These are phyloP conservation scores for Aspergillus neotritici DNA, from an alignment of 2,329 filamentous ascomycete genomes.

Conservation along the genomic window DNA sequence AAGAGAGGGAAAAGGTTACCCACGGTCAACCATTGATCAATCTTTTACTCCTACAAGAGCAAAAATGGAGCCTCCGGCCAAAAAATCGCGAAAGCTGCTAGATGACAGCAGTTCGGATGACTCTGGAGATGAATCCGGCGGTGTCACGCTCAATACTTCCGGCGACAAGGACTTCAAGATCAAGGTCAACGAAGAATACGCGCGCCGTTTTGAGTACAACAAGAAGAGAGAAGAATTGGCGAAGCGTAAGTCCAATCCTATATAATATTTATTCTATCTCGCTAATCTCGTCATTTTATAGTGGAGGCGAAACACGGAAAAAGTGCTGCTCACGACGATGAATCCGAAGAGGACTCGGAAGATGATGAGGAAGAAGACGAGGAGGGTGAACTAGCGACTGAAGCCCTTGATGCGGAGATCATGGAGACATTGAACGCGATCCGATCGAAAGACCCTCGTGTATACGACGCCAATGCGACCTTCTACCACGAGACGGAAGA, in stretches of 20 bases:
- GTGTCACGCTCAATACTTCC: slow-evolving; percentile 29
- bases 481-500: slow-evolving; percentile 69
- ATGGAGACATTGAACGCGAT: slow-evolving; percentile 82
- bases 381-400: slow-evolving; percentile 77
- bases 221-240: slow-evolving; percentile 90
- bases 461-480: slow-evolving; percentile 73
- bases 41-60: background rate
- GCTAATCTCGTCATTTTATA: slow-evolving; percentile 29
- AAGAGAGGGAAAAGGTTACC: slow-evolving; percentile 1
- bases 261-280: background rate
- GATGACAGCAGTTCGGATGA: slow-evolving; percentile 39
- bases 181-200: slow-evolving; percentile 87
- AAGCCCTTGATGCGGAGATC: slow-evolving; percentile 79
- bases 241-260: slow-evolving; percentile 27
- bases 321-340: slow-evolving; percentile 33
- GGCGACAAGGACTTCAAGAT: slow-evolving; percentile 44
- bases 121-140: slow-evolving; percentile 36
- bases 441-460: slow-evolving; percentile 78
- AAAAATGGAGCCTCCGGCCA: slow-evolving; percentile 39
- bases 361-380: slow-evolving; percentile 83
- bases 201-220: slow-evolving; percentile 87
- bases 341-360: slow-evolving; percentile 42
- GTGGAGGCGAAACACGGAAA: slow-evolving; percentile 84
- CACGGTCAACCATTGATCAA: background rate
- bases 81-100: slow-evolving; percentile 37